Evolutionary conservation across 306 rosid species (phyloP).

Genomic region (Quercus agrifolia): DNA sequence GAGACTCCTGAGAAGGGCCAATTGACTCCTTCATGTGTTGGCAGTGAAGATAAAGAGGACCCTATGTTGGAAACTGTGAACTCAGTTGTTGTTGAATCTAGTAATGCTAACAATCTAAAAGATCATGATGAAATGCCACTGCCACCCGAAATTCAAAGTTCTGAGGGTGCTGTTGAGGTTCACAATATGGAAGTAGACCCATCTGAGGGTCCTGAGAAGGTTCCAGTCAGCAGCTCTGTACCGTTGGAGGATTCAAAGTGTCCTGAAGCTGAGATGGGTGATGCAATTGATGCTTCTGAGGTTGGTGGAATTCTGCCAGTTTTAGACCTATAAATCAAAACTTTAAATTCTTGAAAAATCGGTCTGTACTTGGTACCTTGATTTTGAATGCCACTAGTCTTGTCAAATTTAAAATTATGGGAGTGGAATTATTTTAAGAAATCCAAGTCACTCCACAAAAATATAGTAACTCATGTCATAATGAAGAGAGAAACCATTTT

Average conservation of each 20-base stretch:
- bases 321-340: not conserved
- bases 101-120: slow-evolving; percentile 4
- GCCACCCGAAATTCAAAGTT: slow-evolving; percentile 2
- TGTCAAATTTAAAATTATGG: not conserved
- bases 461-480: not conserved
- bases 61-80: not conserved
- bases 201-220: slow-evolving; percentile 17
- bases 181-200: slow-evolving; percentile 29
- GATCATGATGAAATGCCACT: slow-evolving; percentile 12
- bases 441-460: not conserved
- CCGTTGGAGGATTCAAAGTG: slow-evolving; percentile 7
- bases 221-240: slow-evolving; percentile 5
- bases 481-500: not conserved
- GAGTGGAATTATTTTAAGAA: slow-evolving; percentile 1
- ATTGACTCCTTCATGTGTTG: not conserved
- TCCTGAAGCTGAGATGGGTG: slow-evolving; percentile 14
- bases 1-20: slow-evolving; percentile 6
- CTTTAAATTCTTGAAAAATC: not conserved
- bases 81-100: not conserved
- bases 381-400: slow-evolving; percentile 3
- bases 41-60: slow-evolving; percentile 5
- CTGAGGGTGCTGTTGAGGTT: slow-evolving; percentile 14
- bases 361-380: not conserved
- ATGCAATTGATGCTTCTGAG: slow-evolving; percentile 22
- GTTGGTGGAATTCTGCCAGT: slow-evolving; percentile 21